Conservation (phyloP, 2,329 filamentous ascomycete genomes). For the Chaetomium globosum region DNA sequence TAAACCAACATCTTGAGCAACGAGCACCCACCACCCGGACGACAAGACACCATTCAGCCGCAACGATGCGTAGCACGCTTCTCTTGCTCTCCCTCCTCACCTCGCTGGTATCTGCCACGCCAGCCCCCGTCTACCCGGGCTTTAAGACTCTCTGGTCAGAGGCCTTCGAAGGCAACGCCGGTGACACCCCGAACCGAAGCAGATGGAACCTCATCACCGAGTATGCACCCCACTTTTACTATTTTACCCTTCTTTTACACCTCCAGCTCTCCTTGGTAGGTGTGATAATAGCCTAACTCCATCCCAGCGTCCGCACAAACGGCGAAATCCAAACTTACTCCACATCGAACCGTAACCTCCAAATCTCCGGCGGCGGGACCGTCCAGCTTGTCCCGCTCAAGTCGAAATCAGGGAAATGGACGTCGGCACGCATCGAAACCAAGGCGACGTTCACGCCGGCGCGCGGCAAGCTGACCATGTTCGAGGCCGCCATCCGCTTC, state of each 20-base stretch:
- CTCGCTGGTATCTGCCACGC: slow-evolving; percentile 42
- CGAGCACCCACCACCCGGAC: neutral
- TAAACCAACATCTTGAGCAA: neutral
- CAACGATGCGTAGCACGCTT: slow-evolving; percentile 17
- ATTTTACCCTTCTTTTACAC: neutral
- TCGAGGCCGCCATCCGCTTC: slow-evolving; percentile 53
- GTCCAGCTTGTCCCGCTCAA: slow-evolving; percentile 55
- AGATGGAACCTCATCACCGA: slow-evolving; percentile 49
- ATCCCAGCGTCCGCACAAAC: slow-evolving; percentile 50
- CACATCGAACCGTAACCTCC: slow-evolving; percentile 50
- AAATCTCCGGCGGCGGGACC: slow-evolving; percentile 53
- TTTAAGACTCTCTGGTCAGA: slow-evolving; percentile 50
- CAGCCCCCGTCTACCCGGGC: slow-evolving; percentile 46
- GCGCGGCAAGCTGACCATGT: slow-evolving; percentile 49
- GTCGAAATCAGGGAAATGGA: slow-evolving; percentile 49
- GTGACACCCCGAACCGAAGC: slow-evolving; percentile 41
- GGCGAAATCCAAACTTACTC: slow-evolving; percentile 57
- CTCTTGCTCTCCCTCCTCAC: slow-evolving; percentile 39
- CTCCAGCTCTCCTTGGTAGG: neutral
- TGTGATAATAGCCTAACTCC: neutral
- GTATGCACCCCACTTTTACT: slow-evolving; percentile 24
- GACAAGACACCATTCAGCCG: neutral
- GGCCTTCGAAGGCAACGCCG: slow-evolving; percentile 46
- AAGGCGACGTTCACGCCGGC: slow-evolving; percentile 51
- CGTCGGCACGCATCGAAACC: slow-evolving; percentile 58